A percentile compares a stretch with the other conserved stretches of the same genome.
These are phyloP conservation scores for Phalaenopsis equestris DNA, from an alignment of 106 monocot species.

Conservation along the genomic window DNA sequence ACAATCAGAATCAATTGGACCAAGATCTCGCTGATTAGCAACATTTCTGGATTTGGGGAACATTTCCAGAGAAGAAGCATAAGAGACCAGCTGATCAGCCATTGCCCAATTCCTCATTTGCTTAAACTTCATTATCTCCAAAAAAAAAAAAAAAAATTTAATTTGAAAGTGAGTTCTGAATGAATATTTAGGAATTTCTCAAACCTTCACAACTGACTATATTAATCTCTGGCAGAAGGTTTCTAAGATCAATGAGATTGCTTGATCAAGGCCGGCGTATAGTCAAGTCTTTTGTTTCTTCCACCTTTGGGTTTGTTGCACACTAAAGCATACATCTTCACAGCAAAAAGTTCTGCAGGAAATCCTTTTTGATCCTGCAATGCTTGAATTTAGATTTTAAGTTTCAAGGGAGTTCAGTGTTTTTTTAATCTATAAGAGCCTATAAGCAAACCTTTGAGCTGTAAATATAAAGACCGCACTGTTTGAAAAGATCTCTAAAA, in stretches of 20 bases:
- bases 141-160: background rate
- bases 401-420: background rate
- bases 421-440: background rate
- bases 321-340: slow-evolving; percentile 87
- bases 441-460: slow-evolving; percentile 43
- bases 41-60: background rate
- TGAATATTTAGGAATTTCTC: background rate
- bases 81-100: background rate
- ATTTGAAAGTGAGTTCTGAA: background rate
- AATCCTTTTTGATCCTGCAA: slow-evolving; percentile 81
- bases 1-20: background rate
- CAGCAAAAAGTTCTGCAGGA: slow-evolving; percentile 73
- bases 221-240: background rate
- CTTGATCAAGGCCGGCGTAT: slow-evolving; percentile 53
- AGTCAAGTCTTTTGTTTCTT: slow-evolving; percentile 19
- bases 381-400: background rate
- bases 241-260: slow-evolving; percentile 3
- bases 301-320: slow-evolving; percentile 36
- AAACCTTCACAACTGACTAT: background rate
- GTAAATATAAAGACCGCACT: slow-evolving; percentile 64
- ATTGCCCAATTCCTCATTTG: background rate
- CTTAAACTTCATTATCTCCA: background rate
- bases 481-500: slow-evolving; percentile 75
- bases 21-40: background rate
- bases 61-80: background rate